Base-by-base conservation (phyloP, 331 rosid species). In the Rhamnella rubrinervis region DNA sequence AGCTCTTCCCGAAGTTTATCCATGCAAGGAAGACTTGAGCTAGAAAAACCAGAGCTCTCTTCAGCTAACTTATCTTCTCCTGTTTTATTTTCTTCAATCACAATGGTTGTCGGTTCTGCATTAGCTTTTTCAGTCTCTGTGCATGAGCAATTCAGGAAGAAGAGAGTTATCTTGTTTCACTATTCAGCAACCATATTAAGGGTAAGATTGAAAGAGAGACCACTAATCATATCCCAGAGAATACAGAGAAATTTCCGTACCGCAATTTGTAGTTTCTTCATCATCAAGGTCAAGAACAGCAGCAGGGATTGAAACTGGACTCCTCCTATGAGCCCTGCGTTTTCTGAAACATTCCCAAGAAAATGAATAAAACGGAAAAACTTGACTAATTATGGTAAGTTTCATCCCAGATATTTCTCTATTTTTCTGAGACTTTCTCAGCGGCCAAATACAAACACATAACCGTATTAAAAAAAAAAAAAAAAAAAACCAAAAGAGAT, bases 1-100 rank as follows among this genome's bases (percentile, higher is more conserved):
- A 95, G 97, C 81, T 95, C 99, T 44, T 95, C 97, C 71, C 83
- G 87, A 0, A 95, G 96, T 78, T 85, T 95, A 63, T 95, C 99
- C 71, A 91, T 71, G 67, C 89, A 86, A 61, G 97, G 92, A 65
- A 87, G 85, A 40, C 67, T 59, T n/a, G 83, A 55, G 65, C 75
- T 67, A 10, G 85, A 62, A 72, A 55, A 86, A 68, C 68, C 73
- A 49, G 75, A 80, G 23, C 57, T 67, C 74, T 83, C 49, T 64
- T 76, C 66, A 15, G 25, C 73, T 71, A 57, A 67, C 62, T 70
- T 76, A 35, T 75, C 71, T 75, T 40, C 86, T 60, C 53, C 76
- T 3, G 28, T 70, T 74, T 85, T 82, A 75, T 75, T 80, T 61
- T 71, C 77, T 58, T 83, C 84, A 23, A 52, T 55, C 2, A 25